A percentile compares a stretch with the other conserved stretches of the same genome.
Evolutionary conservation across 495 filamentous ascomycete species (phyloP).

Genomic region (Parachaetomium inaequale): DNA sequence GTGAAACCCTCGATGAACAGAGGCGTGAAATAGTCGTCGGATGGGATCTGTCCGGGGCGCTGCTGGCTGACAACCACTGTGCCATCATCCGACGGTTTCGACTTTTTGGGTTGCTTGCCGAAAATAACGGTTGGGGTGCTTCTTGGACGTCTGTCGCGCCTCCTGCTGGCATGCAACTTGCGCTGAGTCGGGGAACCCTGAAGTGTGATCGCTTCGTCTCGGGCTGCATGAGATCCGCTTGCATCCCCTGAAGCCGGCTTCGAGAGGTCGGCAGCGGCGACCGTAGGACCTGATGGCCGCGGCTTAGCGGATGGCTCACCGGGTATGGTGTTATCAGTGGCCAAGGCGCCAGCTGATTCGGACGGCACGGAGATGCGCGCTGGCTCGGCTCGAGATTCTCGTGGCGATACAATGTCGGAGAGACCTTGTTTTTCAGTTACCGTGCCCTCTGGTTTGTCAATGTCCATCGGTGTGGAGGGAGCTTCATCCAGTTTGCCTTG

Average conservation of each 20-base stretch:
- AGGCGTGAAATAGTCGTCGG: constrained; percentile 74
- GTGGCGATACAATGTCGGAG: neutral
- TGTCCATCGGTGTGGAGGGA: constrained; percentile 15
- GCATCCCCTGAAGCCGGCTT: neutral
- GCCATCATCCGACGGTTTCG: constrained; percentile 27
- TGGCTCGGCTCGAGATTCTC: neutral
- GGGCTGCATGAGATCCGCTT: neutral
- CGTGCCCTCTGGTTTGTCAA: constrained; percentile 8
- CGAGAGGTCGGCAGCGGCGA: neutral
- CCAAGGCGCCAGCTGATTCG: neutral
- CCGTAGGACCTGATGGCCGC: neutral
- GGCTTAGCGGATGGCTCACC: neutral
- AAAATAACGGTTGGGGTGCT: constrained; percentile 80
- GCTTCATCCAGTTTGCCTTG: neutral
- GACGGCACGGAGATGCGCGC: neutral
- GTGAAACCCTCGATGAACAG: constrained; percentile 71
- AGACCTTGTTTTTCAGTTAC: neutral
- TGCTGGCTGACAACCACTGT: constrained; percentile 34
- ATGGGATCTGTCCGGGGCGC: constrained; percentile 38
- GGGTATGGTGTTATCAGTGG: neutral
- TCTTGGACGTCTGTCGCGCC: constrained; percentile 58
- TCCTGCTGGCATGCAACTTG: constrained; percentile 53
- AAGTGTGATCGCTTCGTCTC: constrained; percentile 9
- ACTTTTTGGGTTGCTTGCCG: constrained; percentile 51
- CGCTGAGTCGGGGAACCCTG: constrained; percentile 43